Percentiles rank a stretch among this genome's conserved stretches.
phyloP scores from a whole-genome alignment of 768 basidiomycete genomes.

The Mycena capillaripes region DNA sequence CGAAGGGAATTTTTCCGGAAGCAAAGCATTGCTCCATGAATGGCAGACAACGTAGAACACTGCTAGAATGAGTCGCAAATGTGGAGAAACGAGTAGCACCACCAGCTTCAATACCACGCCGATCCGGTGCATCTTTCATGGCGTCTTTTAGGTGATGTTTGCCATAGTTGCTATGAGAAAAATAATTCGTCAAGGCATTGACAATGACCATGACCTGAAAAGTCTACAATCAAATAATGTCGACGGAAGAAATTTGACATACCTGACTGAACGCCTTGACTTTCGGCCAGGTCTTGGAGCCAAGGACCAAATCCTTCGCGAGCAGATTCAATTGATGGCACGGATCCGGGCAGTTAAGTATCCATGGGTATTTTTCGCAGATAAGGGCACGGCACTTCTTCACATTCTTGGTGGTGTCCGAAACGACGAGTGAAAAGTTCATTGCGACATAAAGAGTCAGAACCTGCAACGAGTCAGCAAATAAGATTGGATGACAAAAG shows the following conservation, averaged over 20 bases:
- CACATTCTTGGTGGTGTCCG: conserved; percentile 35
- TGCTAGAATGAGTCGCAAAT: conserved; percentile 1
- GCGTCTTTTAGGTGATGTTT: conserved; percentile 15
- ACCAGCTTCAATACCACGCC: conserved; percentile 8
- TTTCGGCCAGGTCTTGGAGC: conserved; percentile 23
- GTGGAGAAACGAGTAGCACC: conserved; percentile 18
- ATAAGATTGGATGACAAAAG: neutral
- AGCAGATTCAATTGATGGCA: conserved; percentile 35
- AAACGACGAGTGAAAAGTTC: conserved; percentile 26
- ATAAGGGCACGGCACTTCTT: conserved; percentile 25
- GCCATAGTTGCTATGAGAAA: conserved; percentile 28
- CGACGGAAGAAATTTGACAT: neutral
- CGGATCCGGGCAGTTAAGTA: conserved; percentile 34
- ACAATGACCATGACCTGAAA: conserved; percentile 18
- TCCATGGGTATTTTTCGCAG: conserved; percentile 32
- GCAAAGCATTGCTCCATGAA: neutral
- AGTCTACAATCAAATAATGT: neutral
- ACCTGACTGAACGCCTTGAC: conserved; percentile 11
- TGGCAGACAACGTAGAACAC: conserved; percentile 10
- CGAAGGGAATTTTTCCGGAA: neutral
- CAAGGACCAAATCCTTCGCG: conserved; percentile 29
- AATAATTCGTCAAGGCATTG: conserved; percentile 5
- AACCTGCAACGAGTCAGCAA: neutral
- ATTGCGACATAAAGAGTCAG: neutral
- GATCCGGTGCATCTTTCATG: neutral